Conservation (phyloP, 768 basidiomycete species). For the Phlegmacium glaucopus region DNA sequence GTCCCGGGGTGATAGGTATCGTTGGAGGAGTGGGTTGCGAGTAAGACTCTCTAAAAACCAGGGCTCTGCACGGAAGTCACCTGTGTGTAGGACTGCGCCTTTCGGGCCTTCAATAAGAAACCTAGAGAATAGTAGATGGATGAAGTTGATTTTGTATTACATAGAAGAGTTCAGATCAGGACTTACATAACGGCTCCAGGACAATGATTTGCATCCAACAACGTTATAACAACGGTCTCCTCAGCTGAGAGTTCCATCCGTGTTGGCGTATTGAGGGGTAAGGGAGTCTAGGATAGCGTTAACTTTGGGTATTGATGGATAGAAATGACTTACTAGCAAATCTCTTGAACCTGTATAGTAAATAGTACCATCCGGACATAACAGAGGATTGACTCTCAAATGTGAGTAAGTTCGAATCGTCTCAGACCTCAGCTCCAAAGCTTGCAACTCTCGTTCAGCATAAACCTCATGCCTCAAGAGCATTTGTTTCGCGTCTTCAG, state of each 20-base stretch:
- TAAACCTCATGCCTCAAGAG: slow-evolving; percentile 74
- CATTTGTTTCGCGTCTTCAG: no score
- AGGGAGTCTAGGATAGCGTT: slow-evolving; percentile 40
- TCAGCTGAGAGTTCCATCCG: slow-evolving; percentile 50
- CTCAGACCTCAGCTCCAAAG: slow-evolving; percentile 47
- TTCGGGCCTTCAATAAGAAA: slow-evolving; percentile 73
- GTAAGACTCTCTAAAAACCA: slow-evolving; percentile 72
- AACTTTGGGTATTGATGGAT: background rate
- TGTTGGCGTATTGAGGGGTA: slow-evolving; percentile 66
- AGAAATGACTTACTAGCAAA: slow-evolving; percentile 45
- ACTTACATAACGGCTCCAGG: slow-evolving; percentile 90
- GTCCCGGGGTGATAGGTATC: slow-evolving; percentile 47
- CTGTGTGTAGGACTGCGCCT: slow-evolving; percentile 84
- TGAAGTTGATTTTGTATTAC: background rate
- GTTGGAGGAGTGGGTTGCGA: slow-evolving; percentile 69
- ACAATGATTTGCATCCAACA: slow-evolving; percentile 97
- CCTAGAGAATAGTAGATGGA: no score
- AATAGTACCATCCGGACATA: slow-evolving; percentile 42
- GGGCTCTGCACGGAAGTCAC: slow-evolving; percentile 88
- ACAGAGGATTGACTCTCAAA: slow-evolving; percentile 53
- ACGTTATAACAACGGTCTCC: slow-evolving; percentile 68
- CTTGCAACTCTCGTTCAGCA: slow-evolving; percentile 55
- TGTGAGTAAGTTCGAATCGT: slow-evolving; percentile 61
- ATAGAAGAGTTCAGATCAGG: background rate
- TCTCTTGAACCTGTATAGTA: slow-evolving; percentile 59